Evolutionary conservation across 2,329 filamentous ascomycete species (phyloP), one percentile per base, ranked within the genome.

Genomic region (Sporothrix variecibatus): DNA sequence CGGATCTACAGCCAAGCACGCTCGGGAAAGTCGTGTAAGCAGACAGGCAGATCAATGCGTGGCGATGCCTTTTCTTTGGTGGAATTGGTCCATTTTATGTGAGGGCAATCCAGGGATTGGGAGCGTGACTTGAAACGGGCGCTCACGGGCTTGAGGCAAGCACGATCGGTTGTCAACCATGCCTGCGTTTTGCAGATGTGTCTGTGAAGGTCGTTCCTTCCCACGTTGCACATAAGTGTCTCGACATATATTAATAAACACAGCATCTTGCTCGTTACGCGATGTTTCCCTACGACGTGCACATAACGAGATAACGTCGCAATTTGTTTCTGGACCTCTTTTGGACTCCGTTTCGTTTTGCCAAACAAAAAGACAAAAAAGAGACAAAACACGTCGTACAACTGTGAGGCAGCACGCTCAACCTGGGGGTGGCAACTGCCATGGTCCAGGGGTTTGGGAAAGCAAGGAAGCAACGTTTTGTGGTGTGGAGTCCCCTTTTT

Each of bases 401-500:
- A 46, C 34, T 5, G 34, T 34, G 69, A 8, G 53, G 69, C 23
- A 56, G 5, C 28, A 28, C 51, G 9, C 15, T 49, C 15, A 49
- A 49, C 2, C 43, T 49, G 43, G 9, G n/a, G 5, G n/a, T 56
- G 51, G 51, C 38, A 51, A 43, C 15, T 23, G 26, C 51, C 69
- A 60, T 15, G 34, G 31, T 40, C 67, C 46, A 62, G 69, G 69
- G 69, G 34, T 34, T 51, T 26, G 65, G 26, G 23, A 60, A 43
- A 51, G 69, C 69, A 51, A 26, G 56, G n/a, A 72, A 72, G 69
- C 15, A 72, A 62, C 69, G 40, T 49, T 71, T 58, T 53, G 43
- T 49, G 43, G 62, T 40, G 64, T 72, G 58, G 71, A 72, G 43
- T 43, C 72, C 72, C 65, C 38, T 67, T 67, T 69, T 70, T 38